Base-by-base conservation (phyloP, 139 green algal species). In the Diplosphaera chodatii region DNA sequence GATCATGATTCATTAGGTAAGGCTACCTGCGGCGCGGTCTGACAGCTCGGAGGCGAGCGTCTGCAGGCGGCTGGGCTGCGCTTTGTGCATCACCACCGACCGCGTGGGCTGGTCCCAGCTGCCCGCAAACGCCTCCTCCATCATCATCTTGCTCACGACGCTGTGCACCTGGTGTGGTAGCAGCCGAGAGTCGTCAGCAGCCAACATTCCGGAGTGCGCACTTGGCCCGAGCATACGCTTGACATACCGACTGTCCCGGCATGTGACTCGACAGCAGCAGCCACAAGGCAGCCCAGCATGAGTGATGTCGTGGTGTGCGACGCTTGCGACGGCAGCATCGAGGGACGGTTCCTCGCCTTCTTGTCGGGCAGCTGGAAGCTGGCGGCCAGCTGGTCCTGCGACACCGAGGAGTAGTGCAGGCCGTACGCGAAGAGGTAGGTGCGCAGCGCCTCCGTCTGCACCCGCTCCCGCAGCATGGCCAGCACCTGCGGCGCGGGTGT, bases 381-480 rank as follows among this genome's bases (percentile, higher is more conserved):
- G 21, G 81, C 32, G 64, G 82, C 88, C 34, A 99, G 88, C 84
- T 96, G 91, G 34, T 92, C 79, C 25, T 94, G 74, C 21, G 81
- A 92, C 25, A 98, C 76, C 16, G 80, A 91, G 64, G 80, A 82
- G 86, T 99, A 99, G 73, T 93, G 89, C 13, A 75, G 55, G 56
- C 80, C 82, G 78, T 94, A 96, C 20, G 86, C 80, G 41, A 98
- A 93, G 29, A 99, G 83, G 83, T 96, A 98, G 18, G 94, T 96
- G 70, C 93, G 83, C 70, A 99, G 80, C 32, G 80, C 91, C 78
- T 97, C 91, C 72, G 93, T 85, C 83, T 96, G 85, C 66, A 74
- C 21, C 27, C 31, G 22, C 27, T 40, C 27, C 33, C 28, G 48
- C 28, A 97, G 72, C 88, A 94, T 93, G 29, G 32, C 80, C 69